A percentile compares a stretch with the other conserved stretches of the same genome.
Conservation (phyloP, 805 yeast species). For the Monosporozyma aerobia region DNA sequence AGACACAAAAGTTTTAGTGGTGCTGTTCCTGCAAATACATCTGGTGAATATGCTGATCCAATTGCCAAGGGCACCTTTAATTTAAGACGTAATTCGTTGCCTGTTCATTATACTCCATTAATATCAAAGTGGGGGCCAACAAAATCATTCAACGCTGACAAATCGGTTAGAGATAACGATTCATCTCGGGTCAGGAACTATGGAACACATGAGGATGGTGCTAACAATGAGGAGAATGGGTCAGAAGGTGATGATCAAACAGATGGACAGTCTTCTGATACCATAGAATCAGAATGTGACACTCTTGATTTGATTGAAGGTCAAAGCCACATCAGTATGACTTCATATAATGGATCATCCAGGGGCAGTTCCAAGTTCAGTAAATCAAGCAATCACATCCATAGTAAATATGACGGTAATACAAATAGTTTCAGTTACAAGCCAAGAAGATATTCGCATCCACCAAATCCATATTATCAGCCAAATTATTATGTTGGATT, state of each 20-base stretch:
- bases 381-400: conserved; percentile 2
- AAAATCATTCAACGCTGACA: neutral
- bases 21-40: neutral
- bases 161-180: neutral
- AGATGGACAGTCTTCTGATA: neutral
- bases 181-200: neutral
- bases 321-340: conserved; percentile 9
- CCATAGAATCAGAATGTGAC: neutral
- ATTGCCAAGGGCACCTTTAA: conserved; percentile 1
- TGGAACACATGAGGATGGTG: neutral
- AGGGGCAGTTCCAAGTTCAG: conserved; percentile 19
- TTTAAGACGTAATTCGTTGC: conserved; percentile 18
- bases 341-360: conserved; percentile 22
- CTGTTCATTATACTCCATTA: conserved; percentile 3
- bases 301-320: conserved; percentile 2
- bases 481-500: conserved; percentile 23
- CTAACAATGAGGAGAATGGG: neutral
- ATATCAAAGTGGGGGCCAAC: neutral
- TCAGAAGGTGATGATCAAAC: neutral
- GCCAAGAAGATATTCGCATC: conserved; percentile 1
- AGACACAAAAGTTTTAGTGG: conserved; percentile 30
- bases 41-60: conserved; percentile 1
- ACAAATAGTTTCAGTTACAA: neutral
- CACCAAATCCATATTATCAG: conserved; percentile 21
- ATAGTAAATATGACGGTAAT: conserved; percentile 1